Evolutionary conservation across 129 eudicot species (phyloP), one percentile per base, ranked within the genome.

Genomic region (Logfia minima): DNA sequence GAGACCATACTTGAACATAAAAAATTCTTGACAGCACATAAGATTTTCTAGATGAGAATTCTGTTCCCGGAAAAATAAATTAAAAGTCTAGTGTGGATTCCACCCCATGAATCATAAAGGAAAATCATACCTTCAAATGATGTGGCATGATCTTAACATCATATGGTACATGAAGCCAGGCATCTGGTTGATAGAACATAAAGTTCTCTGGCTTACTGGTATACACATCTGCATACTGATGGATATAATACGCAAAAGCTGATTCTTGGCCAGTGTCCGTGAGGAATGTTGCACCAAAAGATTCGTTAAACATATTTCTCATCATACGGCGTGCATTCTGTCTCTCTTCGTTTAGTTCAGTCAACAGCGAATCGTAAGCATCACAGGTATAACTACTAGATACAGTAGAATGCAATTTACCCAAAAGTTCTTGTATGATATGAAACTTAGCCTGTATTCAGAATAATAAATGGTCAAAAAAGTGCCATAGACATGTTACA

Each of bases 141-240:
- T 95, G 99, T 68, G 99, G 99, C 99, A 95, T 95, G 85, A 95
- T 92, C 81, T 95, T 95, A 68, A 95, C 82, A 81, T 95, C 97
- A 67, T 71, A 92, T 3, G 99, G 99, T 45, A 85, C 99, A 81
- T 91, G 96, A 85, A 92, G 92, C 99, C 97, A 95, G 4, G 97
- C 94, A 75, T 95, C 95, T 1, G 96, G 85, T 83, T 87, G 99
- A 89, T 90, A 92, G 31, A 87, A 90, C 90, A 92, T 37, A 68
- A 95, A 92, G 84, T 95, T 95, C 74, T 95, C 99, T 2, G 99
- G 97, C 83, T 92, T 95, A 75, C 99, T 91, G 52, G 99, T 95
- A 73, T 91, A 95, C 67, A 95, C 90, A 74, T 95, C 99, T 7
- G 99, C 99, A 72, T 91, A 95, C 81, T 84, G 96, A 82, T 95